Base-by-base conservation (phyloP, 1,139 yeast genomes). In the Blastobotrys malaysiensis region DNA sequence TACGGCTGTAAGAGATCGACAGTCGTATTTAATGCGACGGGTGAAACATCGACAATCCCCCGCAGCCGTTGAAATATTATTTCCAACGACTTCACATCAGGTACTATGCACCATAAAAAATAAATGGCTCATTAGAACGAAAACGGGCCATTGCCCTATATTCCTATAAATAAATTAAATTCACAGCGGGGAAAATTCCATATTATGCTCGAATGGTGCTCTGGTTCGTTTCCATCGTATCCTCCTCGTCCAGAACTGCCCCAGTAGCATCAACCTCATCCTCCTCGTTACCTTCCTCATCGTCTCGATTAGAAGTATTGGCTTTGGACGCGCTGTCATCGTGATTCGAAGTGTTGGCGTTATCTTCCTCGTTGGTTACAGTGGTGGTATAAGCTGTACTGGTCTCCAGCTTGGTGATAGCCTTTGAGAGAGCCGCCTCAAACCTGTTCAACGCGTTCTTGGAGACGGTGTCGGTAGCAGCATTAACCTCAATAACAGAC, bases 401-500 rank as follows among this genome's bases (percentile, higher is more conserved):
- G 11, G 39, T 43, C 14, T 45, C 49, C n/a, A 46, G 44, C 31
- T 57, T 54, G 20, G 21, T 50, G 21, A 55, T 18, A 1, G 57
- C 54, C 50, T 52, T 53, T 5, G 49, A 50, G 4, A 55, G 48
- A 9, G 54, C 51, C 14, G 51, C 43, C 11, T 31, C 45, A 43
- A 55, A 56, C 45, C 50, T 20, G 18, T 21, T 43, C 31, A 55
- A 26, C n/a, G 56, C 57, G 27, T 56, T 57, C 47, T 48, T 56
- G 16, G 58, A 55, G 5, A 55, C 50, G 2, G 57, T 39, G 9
- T 59, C 61, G 11, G 50, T 46, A 5, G 52, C 53, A 3, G 36
- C 26, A 9, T 59, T 59, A 18, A 45, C 51, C 53, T 67, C 74
- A 13, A 65, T 57, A 22, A 55, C 65, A 19, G 63, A 63, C 7